Percentiles rank a stretch among this genome's conserved stretches.
Conservation (phyloP, 2,329 filamentous ascomycete species). For the Pseudogymnoascus sp. region DNA sequence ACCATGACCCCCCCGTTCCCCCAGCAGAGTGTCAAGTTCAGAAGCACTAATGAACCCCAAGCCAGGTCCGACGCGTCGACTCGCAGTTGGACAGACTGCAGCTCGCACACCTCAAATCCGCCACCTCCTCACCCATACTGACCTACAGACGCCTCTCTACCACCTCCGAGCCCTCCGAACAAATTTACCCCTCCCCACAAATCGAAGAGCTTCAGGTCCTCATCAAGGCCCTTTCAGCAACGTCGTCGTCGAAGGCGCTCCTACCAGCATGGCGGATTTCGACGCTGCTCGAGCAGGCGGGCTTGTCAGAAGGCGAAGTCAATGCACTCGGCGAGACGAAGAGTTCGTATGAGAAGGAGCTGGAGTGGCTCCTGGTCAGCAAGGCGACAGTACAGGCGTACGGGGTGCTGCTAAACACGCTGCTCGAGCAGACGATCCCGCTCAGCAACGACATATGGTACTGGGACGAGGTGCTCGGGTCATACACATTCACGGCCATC, state of each 20-base stretch:
- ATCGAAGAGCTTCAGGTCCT: constrained; percentile 57
- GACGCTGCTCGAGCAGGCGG: constrained; percentile 53
- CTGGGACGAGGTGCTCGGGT: constrained; percentile 82
- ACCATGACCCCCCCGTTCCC: constrained; percentile 10
- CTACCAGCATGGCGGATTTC: constrained; percentile 53
- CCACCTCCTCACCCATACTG: constrained; percentile 20
- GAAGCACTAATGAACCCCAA: constrained; percentile 13
- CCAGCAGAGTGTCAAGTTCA: constrained; percentile 8
- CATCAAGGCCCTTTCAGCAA: constrained; percentile 62
- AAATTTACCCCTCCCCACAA: constrained; percentile 38
- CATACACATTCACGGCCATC: constrained; percentile 66
- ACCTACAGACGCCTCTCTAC: constrained; percentile 27
- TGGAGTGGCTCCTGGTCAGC: constrained; percentile 83
- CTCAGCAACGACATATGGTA: constrained; percentile 87
- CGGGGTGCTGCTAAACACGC: constrained; percentile 64
- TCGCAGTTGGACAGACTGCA: constrained; percentile 57
- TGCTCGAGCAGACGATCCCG: constrained; percentile 75
- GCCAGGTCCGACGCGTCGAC: constrained; percentile 53
- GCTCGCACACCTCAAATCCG: constrained; percentile 34
- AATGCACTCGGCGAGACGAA: constrained; percentile 30
- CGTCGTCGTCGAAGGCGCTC: constrained; percentile 53
- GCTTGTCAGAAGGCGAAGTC: constrained; percentile 39
- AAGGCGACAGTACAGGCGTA: constrained; percentile 91
- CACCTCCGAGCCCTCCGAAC: constrained; percentile 19
- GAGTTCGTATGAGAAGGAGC: constrained; percentile 58